Evolutionary conservation across 2,329 filamentous ascomycete genomes (phyloP).

Genomic region (Aspergillus luchuensis): DNA sequence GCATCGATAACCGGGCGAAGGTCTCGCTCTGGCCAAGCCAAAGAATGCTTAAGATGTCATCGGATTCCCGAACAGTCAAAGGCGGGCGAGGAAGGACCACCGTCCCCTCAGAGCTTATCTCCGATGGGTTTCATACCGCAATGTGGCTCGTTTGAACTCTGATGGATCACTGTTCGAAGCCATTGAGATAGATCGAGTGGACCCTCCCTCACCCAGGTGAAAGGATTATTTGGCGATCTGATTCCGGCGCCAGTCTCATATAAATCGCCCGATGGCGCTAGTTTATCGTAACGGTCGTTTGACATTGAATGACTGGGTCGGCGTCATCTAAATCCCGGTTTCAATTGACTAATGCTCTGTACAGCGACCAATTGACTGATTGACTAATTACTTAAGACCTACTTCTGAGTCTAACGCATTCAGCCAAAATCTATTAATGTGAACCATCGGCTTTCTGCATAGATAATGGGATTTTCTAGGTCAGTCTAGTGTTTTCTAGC

Average conservation of each 20-base stretch:
- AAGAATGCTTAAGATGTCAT: constrained; percentile 4
- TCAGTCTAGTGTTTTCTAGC: no score
- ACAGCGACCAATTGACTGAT: no score
- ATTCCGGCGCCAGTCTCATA: not conserved
- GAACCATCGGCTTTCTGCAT: no score
- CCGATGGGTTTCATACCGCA: not conserved
- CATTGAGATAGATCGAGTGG: no score
- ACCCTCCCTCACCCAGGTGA: no score
- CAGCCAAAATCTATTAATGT: no score
- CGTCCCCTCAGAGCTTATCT: not conserved
- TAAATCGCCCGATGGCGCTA: not conserved
- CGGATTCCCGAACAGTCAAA: not conserved
- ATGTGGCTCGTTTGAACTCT: no score
- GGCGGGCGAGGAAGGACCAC: not conserved
- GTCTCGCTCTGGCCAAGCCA: not conserved
- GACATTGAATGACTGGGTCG: not conserved
- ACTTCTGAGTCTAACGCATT: no score
- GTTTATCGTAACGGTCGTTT: not conserved
- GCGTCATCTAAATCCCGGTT: not conserved
- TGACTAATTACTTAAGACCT: no score
- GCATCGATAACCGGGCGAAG: not conserved
- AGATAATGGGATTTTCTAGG: no score
- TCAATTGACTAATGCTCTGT: no score
- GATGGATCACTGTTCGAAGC: no score
- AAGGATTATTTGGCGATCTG: not conserved